These are phyloP conservation scores for Xerocomus potaroensis DNA, from an alignment of 768 basidiomycete genomes.

Conservation along the genomic window DNA sequence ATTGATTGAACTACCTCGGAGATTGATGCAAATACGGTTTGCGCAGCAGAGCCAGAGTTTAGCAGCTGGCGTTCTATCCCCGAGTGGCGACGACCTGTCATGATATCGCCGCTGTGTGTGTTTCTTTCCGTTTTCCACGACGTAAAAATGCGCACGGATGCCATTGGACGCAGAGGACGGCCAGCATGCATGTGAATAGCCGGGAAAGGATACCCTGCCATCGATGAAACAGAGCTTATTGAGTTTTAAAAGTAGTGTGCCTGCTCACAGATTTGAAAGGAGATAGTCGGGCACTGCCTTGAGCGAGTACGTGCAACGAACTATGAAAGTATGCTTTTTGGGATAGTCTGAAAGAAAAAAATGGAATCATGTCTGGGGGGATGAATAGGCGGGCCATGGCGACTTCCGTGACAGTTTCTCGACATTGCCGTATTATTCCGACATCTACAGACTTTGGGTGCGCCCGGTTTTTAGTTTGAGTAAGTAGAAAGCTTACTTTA, in stretches of 20 bases:
- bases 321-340: too few relatives aligned
- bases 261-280: conserved; percentile 3
- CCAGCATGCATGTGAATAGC: conserved; percentile 3
- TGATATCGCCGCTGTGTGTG: conserved; percentile 9
- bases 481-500: not conserved
- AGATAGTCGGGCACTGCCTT: conserved; percentile 6
- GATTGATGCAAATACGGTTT: conserved; percentile 24
- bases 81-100: conserved; percentile 13
- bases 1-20: conserved; percentile 24
- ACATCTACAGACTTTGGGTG: not conserved
- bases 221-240: conserved; percentile 4
- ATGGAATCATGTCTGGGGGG: conserved; percentile 12
- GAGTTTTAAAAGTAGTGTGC: conserved; percentile 2
- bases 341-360: too few relatives aligned
- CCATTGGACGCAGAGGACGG: not conserved
- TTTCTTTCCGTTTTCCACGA: conserved; percentile 11
- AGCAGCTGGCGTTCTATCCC: conserved; percentile 19
- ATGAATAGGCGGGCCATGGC: not conserved
- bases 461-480: not conserved
- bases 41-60: conserved; percentile 15
- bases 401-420: conserved; percentile 5
- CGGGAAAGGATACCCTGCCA: conserved; percentile 1
- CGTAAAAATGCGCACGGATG: conserved; percentile 19
- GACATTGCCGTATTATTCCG: conserved; percentile 20
- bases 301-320: not conserved